Base-by-base conservation (phyloP, 2,329 filamentous ascomycete genomes). In the Penicillium vulpinum region DNA sequence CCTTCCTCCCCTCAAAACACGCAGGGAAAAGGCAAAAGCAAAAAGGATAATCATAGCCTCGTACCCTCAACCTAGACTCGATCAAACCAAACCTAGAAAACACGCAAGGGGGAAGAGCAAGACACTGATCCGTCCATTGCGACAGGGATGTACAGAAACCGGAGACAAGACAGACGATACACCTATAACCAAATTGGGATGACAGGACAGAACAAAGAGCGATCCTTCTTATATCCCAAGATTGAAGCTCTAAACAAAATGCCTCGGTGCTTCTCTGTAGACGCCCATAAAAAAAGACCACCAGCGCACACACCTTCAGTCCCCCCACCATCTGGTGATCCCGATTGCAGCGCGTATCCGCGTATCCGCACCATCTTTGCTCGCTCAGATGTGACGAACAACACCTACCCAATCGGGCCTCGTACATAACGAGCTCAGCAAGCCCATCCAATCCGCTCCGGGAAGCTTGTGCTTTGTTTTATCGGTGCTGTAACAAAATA, bases 61-160 rank as follows among this genome's bases (percentile, higher is more conserved):
- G 52, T 45, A 57, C 51, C 31, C 52, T 45, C 33, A 29, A 54
- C 48, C 51, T 41, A 45, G 46, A 16, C 39, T 43, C 51, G 5
- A 48, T 33, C 39, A 51, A 50, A 44, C 56, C 44, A 48, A 56
- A 38, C 11, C 35, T 51, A 51, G 53, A 55, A 56, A 29, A 35
- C 22, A 62, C 59, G 62, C 61, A 64, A 64, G 62, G 62, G 60
- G 51, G 15, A 5, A 16, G n/a, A n/a, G n/a, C n/a, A n/a, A 10
- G 5, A 36, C 22, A 58, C 50, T 44, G 50, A 58, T 56, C 57
- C 18, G 8, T 11, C 16, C 33, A 21, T 49, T 3, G 39, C 43
- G 24, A 51, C 55, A 61, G 61, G 60, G 48, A 61, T 56, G 29
- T 26, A 5, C 35, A 9, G 26, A 28, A 10, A 11, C 22, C n/a